Conservation (phyloP, 2,329 filamentous ascomycete genomes). For the Penicillium janthinellum region DNA sequence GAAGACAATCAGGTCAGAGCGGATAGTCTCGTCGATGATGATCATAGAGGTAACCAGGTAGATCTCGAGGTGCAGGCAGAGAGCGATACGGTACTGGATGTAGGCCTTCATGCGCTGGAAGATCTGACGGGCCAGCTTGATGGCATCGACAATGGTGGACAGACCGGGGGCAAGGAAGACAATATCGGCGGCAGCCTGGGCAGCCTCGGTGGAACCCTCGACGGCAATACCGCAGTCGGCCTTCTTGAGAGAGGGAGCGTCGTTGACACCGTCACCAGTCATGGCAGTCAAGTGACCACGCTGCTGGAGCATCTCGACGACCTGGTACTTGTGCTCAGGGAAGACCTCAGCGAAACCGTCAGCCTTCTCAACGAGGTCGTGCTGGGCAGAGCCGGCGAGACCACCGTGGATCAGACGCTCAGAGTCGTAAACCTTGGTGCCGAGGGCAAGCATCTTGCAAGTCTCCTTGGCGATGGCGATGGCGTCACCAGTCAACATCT, state of each 20-base stretch:
- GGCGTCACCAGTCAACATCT: constrained; percentile 81
- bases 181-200: constrained; percentile 72
- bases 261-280: constrained; percentile 77
- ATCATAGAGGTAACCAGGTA: constrained; percentile 78
- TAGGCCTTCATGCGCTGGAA: constrained; percentile 80
- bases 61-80: constrained; percentile 73
- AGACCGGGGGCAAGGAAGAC: constrained; percentile 74
- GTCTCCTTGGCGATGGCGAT: constrained; percentile 80
- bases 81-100: constrained; percentile 75
- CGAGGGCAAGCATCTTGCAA: constrained; percentile 78
- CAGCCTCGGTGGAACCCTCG: constrained; percentile 71
- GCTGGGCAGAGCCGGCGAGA: constrained; percentile 70
- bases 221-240: constrained; percentile 74
- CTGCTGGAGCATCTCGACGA: constrained; percentile 75
- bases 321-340: constrained; percentile 75
- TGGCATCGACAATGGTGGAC: constrained; percentile 70
- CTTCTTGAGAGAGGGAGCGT: constrained; percentile 73
- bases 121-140: constrained; percentile 73
- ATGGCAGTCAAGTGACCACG: constrained; percentile 73
- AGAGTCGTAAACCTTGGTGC: constrained; percentile 80
- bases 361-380: constrained; percentile 74
- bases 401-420: constrained; percentile 76
- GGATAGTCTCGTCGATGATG: constrained; percentile 76
- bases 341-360: constrained; percentile 75
- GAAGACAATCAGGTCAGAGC: constrained; percentile 74